phyloP scores from a whole-genome alignment of 495 filamentous ascomycete genomes.

The Neurospora sp. region DNA sequence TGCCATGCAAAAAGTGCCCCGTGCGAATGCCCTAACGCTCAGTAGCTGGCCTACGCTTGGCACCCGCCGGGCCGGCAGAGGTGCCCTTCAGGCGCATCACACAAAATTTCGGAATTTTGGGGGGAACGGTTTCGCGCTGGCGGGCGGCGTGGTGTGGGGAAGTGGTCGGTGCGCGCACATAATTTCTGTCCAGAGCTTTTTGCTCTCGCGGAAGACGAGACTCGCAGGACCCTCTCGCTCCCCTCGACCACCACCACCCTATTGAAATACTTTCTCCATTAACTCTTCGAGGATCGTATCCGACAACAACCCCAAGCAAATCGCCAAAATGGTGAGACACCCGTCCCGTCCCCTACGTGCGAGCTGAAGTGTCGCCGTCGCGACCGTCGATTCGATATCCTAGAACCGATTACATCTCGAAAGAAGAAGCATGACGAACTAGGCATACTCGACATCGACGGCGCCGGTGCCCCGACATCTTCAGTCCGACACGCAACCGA shows the following conservation, averaged over 20 bases:
- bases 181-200: conserved; percentile 12
- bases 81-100: conserved; percentile 2
- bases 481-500: neutral
- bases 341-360: neutral
- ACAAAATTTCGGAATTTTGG: conserved; percentile 11
- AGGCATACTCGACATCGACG: neutral
- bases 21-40: conserved; percentile 16
- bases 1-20: neutral
- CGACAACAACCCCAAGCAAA: conserved; percentile 30
- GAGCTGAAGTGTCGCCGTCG: neutral
- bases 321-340: conserved; percentile 46
- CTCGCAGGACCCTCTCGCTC: neutral
- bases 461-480: neutral
- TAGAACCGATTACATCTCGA: neutral
- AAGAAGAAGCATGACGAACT: neutral
- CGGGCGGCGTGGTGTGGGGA: conserved; percentile 5
- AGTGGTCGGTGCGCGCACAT: conserved; percentile 16
- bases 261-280: conserved; percentile 4
- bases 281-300: conserved; percentile 46
- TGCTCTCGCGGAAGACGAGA: neutral
- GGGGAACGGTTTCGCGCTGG: neutral
- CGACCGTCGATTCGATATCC: neutral
- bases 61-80: neutral
- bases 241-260: neutral
- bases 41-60: neutral